Evolutionary conservation across 106 monocot species (phyloP).

Genomic region (Hemerocallis citrina): DNA sequence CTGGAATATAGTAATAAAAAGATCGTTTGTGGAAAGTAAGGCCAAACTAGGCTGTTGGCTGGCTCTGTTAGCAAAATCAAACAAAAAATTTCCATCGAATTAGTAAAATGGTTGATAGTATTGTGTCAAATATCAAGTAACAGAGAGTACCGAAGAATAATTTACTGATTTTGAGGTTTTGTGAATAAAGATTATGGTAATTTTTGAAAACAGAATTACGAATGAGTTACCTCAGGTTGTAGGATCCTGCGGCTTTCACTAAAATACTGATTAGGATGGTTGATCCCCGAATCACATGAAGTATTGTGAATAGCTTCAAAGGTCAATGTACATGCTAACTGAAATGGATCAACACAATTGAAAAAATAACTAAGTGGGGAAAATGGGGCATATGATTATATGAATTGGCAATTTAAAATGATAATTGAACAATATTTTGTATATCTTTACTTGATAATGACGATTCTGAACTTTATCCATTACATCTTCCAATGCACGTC

Average conservation of each 20-base stretch:
- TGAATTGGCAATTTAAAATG: not conserved
- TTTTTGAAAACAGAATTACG: not conserved
- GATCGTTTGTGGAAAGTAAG: not conserved
- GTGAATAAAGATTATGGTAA: not conserved
- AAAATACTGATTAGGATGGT: slow-evolving; percentile 65
- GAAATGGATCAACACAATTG: slow-evolving; percentile 11
- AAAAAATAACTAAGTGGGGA: not conserved
- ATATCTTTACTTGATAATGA: slow-evolving; percentile 74
- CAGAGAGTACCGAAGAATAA: no score
- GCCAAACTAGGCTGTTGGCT: slow-evolving; percentile 1
- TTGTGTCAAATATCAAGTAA: not conserved
- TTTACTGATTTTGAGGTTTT: not conserved
- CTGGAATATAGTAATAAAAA: not conserved
- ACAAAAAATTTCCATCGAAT: not conserved
- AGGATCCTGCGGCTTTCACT: slow-evolving; percentile 41
- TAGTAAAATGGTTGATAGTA: not conserved
- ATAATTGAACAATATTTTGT: not conserved
- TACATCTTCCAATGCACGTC: slow-evolving; percentile 64
- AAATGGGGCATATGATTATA: no score
- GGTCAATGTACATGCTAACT: slow-evolving; percentile 87
- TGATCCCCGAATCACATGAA: slow-evolving; percentile 61
- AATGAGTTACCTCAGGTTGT: slow-evolving; percentile 20
- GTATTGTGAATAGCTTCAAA: slow-evolving; percentile 68
- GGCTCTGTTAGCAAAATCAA: not conserved
- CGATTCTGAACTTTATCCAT: slow-evolving; percentile 82